A percentile compares a stretch with the other conserved stretches of the same genome.
These are phyloP conservation scores for Wickerhamiella brachini DNA, from an alignment of 805 yeast species.

Conservation along the genomic window DNA sequence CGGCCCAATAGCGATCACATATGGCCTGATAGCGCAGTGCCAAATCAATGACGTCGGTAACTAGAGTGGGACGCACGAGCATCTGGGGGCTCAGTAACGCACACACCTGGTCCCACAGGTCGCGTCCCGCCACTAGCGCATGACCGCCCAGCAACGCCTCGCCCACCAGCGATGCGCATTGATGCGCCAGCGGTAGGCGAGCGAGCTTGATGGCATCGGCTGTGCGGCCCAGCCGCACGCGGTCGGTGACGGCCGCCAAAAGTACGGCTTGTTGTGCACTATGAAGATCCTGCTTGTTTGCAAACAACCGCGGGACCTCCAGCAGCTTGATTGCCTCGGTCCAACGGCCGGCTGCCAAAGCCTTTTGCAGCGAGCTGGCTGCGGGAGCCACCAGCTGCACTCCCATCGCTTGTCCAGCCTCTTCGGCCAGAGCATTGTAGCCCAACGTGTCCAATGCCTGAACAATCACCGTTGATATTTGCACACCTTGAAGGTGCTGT, in stretches of 20 bases:
- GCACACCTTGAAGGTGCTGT: not conserved
- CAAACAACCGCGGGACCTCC: constrained; percentile 13
- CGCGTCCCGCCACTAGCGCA: not conserved
- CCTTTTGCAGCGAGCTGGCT: constrained; percentile 29
- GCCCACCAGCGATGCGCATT: not conserved
- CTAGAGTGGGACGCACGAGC: not conserved
- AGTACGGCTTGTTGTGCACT: constrained; percentile 29
- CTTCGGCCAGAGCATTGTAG: constrained; percentile 27
- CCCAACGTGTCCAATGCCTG: constrained; percentile 40
- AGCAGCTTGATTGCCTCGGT: constrained; percentile 25
- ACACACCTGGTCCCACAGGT: not conserved
- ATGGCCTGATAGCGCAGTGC: constrained; percentile 10
- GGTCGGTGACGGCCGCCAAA: constrained; percentile 36
- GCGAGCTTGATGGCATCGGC: constrained; percentile 18
- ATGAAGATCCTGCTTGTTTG: constrained; percentile 16
- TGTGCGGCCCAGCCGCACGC: constrained; percentile 37
- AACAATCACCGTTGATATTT: constrained; percentile 24
- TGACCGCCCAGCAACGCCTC: not conserved
- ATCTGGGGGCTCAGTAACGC: not conserved
- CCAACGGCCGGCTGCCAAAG: constrained; percentile 32
- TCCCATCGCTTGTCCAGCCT: constrained; percentile 29
- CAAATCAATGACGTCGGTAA: not conserved
- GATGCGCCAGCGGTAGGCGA: not conserved
- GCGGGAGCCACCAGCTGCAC: constrained; percentile 28
- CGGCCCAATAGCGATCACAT: constrained; percentile 11